Conservation (phyloP, 352 stramenopile species). For the Globisporangium acanthophoron region DNA sequence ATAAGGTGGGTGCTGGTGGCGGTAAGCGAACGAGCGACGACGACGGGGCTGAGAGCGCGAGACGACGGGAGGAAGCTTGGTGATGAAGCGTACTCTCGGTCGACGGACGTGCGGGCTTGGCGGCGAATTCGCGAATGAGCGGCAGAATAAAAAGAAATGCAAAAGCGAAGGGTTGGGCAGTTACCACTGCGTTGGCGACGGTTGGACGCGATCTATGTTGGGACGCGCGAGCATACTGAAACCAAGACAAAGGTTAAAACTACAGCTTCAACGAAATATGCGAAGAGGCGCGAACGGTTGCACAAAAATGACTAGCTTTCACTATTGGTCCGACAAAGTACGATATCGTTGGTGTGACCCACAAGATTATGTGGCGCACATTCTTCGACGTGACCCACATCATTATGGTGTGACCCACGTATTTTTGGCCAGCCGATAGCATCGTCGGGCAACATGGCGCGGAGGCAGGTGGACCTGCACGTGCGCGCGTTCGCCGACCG, state of each 20-base stretch:
- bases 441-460: background rate
- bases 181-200: too few relatives aligned
- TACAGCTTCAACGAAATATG: too few relatives aligned
- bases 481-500: slow-evolving; percentile 42
- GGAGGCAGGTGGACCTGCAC: slow-evolving; percentile 34
- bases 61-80: slow-evolving; percentile 44
- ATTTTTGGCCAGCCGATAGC: too few relatives aligned
- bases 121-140: slow-evolving; percentile 9
- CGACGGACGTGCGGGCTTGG: slow-evolving; percentile 3
- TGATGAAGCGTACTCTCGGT: slow-evolving; percentile 66
- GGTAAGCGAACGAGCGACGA: background rate
- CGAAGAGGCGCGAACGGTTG: background rate
- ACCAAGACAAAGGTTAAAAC: too few relatives aligned
- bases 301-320: background rate
- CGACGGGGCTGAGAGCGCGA: slow-evolving; percentile 1
- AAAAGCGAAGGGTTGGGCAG: too few relatives aligned
- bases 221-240: too few relatives aligned
- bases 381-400: too few relatives aligned
- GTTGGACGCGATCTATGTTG: background rate
- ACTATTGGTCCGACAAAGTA: too few relatives aligned
- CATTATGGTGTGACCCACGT: too few relatives aligned
- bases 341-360: too few relatives aligned
- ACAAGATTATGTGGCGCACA: too few relatives aligned
- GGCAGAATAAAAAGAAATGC: too few relatives aligned
- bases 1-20: background rate